Conservation (phyloP, 2,329 filamentous ascomycete species). For the Arachnomyces sp. region DNA sequence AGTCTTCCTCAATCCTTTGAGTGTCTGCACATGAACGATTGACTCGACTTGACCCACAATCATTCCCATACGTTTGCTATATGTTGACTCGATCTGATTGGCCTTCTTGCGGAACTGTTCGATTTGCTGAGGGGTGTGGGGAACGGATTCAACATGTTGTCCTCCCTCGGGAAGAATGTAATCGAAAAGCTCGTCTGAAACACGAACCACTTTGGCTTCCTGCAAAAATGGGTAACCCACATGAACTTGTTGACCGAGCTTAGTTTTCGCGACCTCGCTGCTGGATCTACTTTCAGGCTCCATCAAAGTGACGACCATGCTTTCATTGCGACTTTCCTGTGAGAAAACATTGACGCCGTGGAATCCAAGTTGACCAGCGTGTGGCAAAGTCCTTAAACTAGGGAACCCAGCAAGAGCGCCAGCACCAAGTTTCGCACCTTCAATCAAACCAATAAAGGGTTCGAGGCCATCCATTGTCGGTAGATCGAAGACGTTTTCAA, state of each 20-base stretch:
- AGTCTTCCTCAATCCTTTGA: conserved; percentile 83
- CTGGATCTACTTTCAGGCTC: conserved; percentile 66
- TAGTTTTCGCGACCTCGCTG: conserved; percentile 64
- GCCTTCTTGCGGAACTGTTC: conserved; percentile 79
- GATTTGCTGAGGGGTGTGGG: conserved; percentile 69
- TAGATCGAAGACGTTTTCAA: conserved; percentile 94
- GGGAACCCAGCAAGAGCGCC: conserved; percentile 90
- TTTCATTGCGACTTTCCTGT: conserved; percentile 91
- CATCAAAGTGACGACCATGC: conserved; percentile 80
- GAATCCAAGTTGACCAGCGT: conserved; percentile 72
- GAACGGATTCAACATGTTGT: conserved; percentile 56
- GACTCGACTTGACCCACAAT: conserved; percentile 81
- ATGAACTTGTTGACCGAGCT: conserved; percentile 77
- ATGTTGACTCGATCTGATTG: conserved; percentile 71
- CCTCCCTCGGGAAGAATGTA: conserved; percentile 65
- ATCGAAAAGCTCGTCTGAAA: conserved; percentile 89
- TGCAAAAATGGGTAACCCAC: conserved; percentile 94
- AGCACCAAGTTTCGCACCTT: conserved; percentile 73
- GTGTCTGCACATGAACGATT: conserved; percentile 84
- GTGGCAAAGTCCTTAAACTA: conserved; percentile 76
- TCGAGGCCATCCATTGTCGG: conserved; percentile 86
- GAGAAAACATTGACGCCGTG: conserved; percentile 93
- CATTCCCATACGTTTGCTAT: conserved; percentile 86
- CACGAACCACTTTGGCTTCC: conserved; percentile 80
- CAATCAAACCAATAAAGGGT: conserved; percentile 73